phyloP scores from a whole-genome alignment of 164 flowering plant species.

The Macadamia integrifolia region DNA sequence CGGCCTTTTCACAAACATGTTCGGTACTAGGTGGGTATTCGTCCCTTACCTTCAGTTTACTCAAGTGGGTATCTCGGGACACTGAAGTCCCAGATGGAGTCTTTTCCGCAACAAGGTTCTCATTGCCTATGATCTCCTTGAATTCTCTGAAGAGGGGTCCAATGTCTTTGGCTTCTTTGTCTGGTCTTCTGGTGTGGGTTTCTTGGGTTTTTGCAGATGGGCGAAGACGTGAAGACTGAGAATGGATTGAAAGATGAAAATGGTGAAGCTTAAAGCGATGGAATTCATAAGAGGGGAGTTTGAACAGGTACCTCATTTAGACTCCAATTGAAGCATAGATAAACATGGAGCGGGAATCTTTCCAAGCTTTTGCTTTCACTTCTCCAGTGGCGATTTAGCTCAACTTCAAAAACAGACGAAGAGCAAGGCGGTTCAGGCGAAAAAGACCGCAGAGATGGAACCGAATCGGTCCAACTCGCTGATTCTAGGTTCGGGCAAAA shows the following conservation, averaged over 20 bases:
- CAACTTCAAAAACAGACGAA: too few relatives aligned
- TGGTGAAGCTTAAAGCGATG: constrained; percentile 1
- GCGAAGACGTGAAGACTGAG: constrained; percentile 8
- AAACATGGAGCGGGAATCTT: too few relatives aligned
- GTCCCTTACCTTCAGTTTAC: not conserved
- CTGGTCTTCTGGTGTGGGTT: constrained; percentile 6
- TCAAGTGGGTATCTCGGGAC: constrained; percentile 11
- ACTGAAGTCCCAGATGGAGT: constrained; percentile 20
- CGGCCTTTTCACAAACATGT: constrained; percentile 52
- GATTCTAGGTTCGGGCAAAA: too few relatives aligned
- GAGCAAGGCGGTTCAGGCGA: too few relatives aligned
- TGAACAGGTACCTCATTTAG: constrained; percentile 21
- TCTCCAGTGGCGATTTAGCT: too few relatives aligned
- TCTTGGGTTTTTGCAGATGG: constrained; percentile 7
- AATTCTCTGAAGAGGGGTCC: constrained; percentile 45
- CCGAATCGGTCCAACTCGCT: too few relatives aligned
- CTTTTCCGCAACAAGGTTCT: constrained; percentile 9
- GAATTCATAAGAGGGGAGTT: constrained; percentile 1
- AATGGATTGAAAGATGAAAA: constrained; percentile 5
- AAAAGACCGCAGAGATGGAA: too few relatives aligned
- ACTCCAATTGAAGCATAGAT: too few relatives aligned
- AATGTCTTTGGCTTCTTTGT: constrained; percentile 9
- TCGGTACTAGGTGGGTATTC: constrained; percentile 12
- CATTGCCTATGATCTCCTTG: constrained; percentile 48
- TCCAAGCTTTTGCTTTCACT: too few relatives aligned